Percentiles rank a stretch among this genome's conserved stretches.
These are phyloP conservation scores for Aspergillus sclerotialis DNA, from an alignment of 2,329 filamentous ascomycete genomes.

Conservation along the genomic window DNA sequence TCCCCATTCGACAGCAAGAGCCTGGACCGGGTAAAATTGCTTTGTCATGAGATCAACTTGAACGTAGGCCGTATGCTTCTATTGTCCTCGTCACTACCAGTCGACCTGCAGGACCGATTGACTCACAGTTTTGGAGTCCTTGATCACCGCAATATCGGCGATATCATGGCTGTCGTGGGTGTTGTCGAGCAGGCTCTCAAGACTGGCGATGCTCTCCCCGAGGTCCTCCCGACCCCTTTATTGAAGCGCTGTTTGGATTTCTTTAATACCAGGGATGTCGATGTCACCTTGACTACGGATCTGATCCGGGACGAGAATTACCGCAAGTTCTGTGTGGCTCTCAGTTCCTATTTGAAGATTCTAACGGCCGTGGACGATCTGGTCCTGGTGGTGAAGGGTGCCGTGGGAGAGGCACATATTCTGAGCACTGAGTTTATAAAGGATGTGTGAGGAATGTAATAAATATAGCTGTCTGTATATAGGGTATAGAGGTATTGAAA, in stretches of 20 bases:
- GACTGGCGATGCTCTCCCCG: slow-evolving; percentile 43
- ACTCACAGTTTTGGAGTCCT: slow-evolving; percentile 32
- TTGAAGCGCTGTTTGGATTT: slow-evolving; percentile 29
- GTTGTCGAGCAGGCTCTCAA: slow-evolving; percentile 43
- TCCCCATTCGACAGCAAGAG: slow-evolving; percentile 30
- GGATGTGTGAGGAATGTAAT: slow-evolving; percentile 1
- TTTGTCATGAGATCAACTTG: slow-evolving; percentile 27
- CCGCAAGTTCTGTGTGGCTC: slow-evolving; percentile 41
- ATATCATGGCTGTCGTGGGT: slow-evolving; percentile 45
- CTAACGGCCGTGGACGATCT: slow-evolving; percentile 40
- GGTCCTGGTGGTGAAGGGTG: slow-evolving; percentile 38
- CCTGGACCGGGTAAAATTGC: slow-evolving; percentile 23
- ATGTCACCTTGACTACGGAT: slow-evolving; percentile 24
- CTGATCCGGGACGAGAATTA: slow-evolving; percentile 38
- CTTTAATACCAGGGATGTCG: slow-evolving; percentile 12
- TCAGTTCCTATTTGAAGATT: slow-evolving; percentile 41
- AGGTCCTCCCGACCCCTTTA: slow-evolving; percentile 43
- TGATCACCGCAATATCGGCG: slow-evolving; percentile 41
- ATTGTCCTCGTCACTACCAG: slow-evolving; percentile 28
- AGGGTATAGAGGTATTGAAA: too few relatives aligned
- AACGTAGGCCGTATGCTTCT: slow-evolving; percentile 30
- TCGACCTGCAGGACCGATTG: slow-evolving; percentile 35
- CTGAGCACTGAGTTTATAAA: slow-evolving; percentile 9
- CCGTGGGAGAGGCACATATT: slow-evolving; percentile 37
- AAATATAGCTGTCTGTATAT: too few relatives aligned